A percentile compares a stretch with the other conserved stretches of the same genome.
These are phyloP conservation scores for Colletotrichum abscissum DNA, from an alignment of 2,329 filamentous ascomycete genomes.

Conservation along the genomic window DNA sequence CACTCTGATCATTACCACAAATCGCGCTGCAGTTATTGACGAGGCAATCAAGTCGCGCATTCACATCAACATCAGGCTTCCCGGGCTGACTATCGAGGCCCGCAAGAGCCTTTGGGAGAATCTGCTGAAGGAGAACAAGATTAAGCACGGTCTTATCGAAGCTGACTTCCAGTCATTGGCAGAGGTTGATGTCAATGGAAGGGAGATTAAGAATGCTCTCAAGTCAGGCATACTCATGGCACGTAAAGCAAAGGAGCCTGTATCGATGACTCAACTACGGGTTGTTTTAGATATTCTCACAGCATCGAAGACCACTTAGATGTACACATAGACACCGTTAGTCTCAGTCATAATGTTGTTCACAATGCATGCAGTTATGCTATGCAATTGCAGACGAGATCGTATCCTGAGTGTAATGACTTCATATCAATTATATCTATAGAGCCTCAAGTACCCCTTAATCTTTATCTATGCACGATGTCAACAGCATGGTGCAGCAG, in stretches of 20 bases:
- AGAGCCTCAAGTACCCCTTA: too few species aligned
- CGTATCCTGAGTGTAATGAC: too few species aligned
- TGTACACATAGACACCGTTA: not conserved
- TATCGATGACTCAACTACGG: not conserved
- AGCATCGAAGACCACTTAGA: not conserved
- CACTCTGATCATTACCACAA: conserved; percentile 46
- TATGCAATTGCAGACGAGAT: too few species aligned
- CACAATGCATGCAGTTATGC: too few species aligned
- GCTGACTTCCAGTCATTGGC: not conserved
- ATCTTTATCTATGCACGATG: too few species aligned
- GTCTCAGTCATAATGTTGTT: too few species aligned
- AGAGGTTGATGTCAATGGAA: conserved; percentile 34
- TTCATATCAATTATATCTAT: too few species aligned
- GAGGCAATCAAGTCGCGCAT: conserved; percentile 46
- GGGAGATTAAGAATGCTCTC: conserved; percentile 42
- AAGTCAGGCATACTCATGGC: not conserved
- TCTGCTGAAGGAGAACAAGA: conserved; percentile 39
- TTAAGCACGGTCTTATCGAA: conserved; percentile 5
- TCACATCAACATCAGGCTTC: conserved; percentile 44
- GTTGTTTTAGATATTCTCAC: not conserved
- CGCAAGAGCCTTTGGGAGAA: conserved; percentile 42
- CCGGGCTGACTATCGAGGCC: conserved; percentile 41
- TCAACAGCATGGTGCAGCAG: too few species aligned
- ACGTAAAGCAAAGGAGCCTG: not conserved
- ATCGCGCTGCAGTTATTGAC: conserved; percentile 44